Evolutionary conservation across 2,329 filamentous ascomycete species (phyloP).

Genomic region (Pezicula carpinea): DNA sequence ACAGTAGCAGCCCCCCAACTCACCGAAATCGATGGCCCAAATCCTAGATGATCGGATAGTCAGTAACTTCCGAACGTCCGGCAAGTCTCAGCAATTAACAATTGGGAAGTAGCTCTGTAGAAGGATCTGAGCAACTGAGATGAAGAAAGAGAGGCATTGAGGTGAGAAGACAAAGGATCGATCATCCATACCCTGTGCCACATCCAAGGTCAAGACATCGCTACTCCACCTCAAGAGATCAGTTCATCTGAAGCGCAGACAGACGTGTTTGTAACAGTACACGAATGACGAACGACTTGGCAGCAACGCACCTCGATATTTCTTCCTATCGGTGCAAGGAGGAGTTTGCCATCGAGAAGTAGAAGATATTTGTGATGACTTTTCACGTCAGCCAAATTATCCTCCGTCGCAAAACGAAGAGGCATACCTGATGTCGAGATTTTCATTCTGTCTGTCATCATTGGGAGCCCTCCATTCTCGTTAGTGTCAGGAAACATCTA

Average conservation of each 20-base stretch:
- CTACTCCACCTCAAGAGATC: conserved; percentile 13
- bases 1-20: not conserved
- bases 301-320: conserved; percentile 16
- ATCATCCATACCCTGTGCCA: conserved; percentile 21
- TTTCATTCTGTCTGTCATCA: conserved; percentile 26
- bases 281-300: not conserved
- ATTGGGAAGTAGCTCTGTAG: too few relatives aligned
- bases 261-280: not conserved
- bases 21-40: conserved; percentile 36
- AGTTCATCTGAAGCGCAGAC: not conserved
- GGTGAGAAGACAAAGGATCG: too few relatives aligned
- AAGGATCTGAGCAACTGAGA: too few relatives aligned
- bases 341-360: conserved; percentile 19
- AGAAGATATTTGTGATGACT: conserved; percentile 28
- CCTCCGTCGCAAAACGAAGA: not conserved
- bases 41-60: conserved; percentile 27
- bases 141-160: too few relatives aligned
- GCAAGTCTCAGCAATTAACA: too few relatives aligned
- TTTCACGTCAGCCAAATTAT: not conserved
- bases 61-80: too few relatives aligned
- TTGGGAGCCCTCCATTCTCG: conserved; percentile 22
- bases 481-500: not conserved
- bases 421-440: conserved; percentile 21
- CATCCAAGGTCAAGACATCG: conserved; percentile 37
- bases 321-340: conserved; percentile 26